Base-by-base conservation (phyloP, 768 basidiomycete species). In the Pleurotus salmoneostramineus region DNA sequence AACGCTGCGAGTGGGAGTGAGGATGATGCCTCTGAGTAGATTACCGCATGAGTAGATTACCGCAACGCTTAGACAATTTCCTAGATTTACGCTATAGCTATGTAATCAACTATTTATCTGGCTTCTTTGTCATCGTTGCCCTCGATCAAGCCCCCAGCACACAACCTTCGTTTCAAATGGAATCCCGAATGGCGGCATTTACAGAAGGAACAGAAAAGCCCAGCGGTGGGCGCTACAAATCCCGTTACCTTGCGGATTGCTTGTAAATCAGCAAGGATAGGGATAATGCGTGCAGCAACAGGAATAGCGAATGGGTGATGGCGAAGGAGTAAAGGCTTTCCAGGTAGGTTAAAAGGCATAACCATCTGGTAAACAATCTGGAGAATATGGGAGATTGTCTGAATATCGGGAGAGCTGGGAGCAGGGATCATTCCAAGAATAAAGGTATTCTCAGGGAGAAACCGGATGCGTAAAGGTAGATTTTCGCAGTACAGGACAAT, bases 401-500 rank as follows among this genome's bases (percentile, higher is more conserved):
- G 56, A 0, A 59, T 27, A 49, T 52, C 42, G 34, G 73, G 74
- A 33, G 62, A 55, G 21, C 64, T 43, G 3, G 74, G 75, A 2
- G 66, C 62, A 51, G 74, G 75, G 15, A 69, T 72, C 2, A 75
- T 56, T 1, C 70, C 71, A 58, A 64, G 61, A 59, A 76, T 17
- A 54, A 68, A 71, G 1, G 65, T 61, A 61, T 76, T 74, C 57
- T 75, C 73, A 2, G 64, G 57, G 10, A 36, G 57, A 61, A 69
- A 71, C 0, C 65, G 63, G 2, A 72, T 43, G 6, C 66, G 42
- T 2, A 51, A 51, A 3, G 74, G 75, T 1, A 76, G 63, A 54
- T 76, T 76, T 37, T 72, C 45, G 59, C 74, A 76, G 21, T 66
- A 71, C 0, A 72, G 56, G 27, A 67, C 47, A 50, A 71, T 68